Base-by-base conservation (phyloP, 2,329 filamentous ascomycete genomes). In the Falciphora oryzae region DNA sequence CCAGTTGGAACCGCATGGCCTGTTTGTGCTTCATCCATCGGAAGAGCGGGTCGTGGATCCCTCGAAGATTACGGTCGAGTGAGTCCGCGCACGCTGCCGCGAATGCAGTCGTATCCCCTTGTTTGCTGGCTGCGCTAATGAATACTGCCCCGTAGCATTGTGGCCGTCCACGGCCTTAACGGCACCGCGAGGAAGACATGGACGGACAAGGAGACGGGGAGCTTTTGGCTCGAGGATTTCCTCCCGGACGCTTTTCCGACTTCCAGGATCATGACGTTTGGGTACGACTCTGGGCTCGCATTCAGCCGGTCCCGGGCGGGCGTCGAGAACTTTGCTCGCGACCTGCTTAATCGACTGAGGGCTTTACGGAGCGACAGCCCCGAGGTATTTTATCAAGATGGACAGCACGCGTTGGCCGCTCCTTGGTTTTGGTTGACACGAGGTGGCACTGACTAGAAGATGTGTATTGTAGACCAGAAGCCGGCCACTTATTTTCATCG, bases 261-360 rank as follows among this genome's bases (percentile, higher is more conserved):
- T 11, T 27, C 29, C n/a, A 60, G 59, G 25, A 60, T 60, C 59
- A 60, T 60, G 59, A 60, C 59, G 1, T 60, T 60, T 60, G 59
- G 59, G 4, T 60, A 60, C 31, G 59, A 60, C 59, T 60, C 59
- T n/a, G 38, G 38, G n/a, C 4, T 60, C 22, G 59, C 59, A 7
- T 38, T 60, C n/a, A 60, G 59, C 31, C 32, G 38, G 29, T 60
- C 59, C 10, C 32, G 31, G 59, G 59, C 31, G 22, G 16, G 59
- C 5, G 29, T 60, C 16, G 59, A 60, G 5, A 60, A 22, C 4
- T 60, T 60, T 32, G 31, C 59, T 25, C n/a, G 59, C 32, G 59
- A 60, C 2, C 29, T 60, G 18, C 59, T 60, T 10, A 25, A 25
- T 22, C 32, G 28, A 31, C 29, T 60, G 6, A 5, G 59, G 29